These are phyloP conservation scores for Macaranga tanarius DNA, from an alignment of 441 rosid species.

Conservation along the genomic window DNA sequence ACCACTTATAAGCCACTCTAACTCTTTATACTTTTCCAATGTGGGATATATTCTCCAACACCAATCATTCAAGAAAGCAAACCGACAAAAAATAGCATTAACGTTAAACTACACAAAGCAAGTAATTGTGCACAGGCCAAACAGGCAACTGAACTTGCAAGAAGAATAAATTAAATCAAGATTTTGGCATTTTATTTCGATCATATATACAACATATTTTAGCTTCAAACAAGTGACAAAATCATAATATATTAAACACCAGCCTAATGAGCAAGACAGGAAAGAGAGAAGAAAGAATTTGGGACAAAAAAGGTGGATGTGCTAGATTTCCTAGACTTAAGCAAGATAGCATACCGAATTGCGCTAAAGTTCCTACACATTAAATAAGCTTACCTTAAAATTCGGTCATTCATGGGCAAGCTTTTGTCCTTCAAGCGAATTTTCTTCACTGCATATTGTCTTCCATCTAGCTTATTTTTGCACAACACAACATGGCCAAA, in stretches of 20 bases:
- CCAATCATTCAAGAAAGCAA: too few relatives aligned
- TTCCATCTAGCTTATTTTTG: constrained; percentile 97
- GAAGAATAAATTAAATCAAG: background rate
- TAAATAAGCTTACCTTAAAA: constrained; percentile 63
- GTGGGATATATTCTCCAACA: too few relatives aligned
- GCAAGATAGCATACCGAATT: too few relatives aligned
- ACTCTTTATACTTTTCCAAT: too few relatives aligned
- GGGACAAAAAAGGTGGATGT: too few relatives aligned
- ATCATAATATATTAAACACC: background rate
- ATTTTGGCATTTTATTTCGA: background rate
- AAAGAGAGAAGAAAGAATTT: background rate
- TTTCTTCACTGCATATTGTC: constrained; percentile 98
- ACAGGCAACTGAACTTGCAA: background rate
- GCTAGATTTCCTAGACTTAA: too few relatives aligned
- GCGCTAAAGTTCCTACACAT: background rate
- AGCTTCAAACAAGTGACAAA: background rate
- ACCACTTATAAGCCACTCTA: too few relatives aligned
- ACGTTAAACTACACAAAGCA: background rate
- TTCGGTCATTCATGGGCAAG: constrained; percentile 68
- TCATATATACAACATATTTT: background rate
- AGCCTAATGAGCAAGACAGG: background rate
- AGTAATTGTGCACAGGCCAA: background rate
- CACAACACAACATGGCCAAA: constrained; percentile 94
- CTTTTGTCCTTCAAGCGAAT: constrained; percentile 91
- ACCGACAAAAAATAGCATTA: too few relatives aligned